Evolutionary conservation across 306 rosid species (phyloP).

Genomic region (Gastrolobium bilobum): DNA sequence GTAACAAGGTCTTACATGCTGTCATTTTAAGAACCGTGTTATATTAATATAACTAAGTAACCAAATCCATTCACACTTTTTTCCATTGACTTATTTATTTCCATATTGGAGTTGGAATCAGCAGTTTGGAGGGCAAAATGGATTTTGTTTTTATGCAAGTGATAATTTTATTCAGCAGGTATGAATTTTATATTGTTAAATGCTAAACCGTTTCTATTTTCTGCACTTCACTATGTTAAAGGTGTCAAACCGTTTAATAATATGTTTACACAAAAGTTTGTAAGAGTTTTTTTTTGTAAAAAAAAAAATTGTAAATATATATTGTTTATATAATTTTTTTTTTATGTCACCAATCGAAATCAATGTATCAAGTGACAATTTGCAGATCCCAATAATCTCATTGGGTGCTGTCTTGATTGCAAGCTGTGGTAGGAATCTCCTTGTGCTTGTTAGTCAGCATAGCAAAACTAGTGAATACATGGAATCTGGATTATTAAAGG

Average conservation of each 20-base stretch:
- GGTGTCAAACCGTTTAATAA: too few relatives aligned
- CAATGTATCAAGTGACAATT: not conserved
- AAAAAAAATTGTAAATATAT: too few relatives aligned
- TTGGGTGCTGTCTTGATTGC: slow-evolving; percentile 59
- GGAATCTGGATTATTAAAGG: not conserved
- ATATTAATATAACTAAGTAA: slow-evolving; percentile 3
- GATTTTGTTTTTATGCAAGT: slow-evolving; percentile 60
- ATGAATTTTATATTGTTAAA: not conserved
- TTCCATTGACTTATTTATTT: slow-evolving; percentile 4
- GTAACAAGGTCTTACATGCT: not conserved
- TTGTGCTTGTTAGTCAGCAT: slow-evolving; percentile 49
- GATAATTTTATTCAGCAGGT: slow-evolving; percentile 60
- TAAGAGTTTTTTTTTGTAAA: too few relatives aligned
- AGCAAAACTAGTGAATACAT: slow-evolving; percentile 4
- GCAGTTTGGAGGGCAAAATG: slow-evolving; percentile 65
- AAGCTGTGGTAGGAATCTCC: slow-evolving; percentile 63
- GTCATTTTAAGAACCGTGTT: slow-evolving; percentile 4
- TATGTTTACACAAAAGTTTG: too few relatives aligned
- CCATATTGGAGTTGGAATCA: slow-evolving; percentile 66
- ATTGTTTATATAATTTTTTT: too few relatives aligned
- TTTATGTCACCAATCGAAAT: not conserved
- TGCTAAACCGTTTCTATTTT: not conserved
- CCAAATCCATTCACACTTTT: not conserved
- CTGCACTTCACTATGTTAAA: not conserved
- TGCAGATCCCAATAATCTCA: slow-evolving; percentile 63